Percentiles rank a stretch among this genome's conserved stretches.
These are phyloP conservation scores for Pichia sporocuriosa DNA, from an alignment of 805 yeast genomes.

Conservation along the genomic window DNA sequence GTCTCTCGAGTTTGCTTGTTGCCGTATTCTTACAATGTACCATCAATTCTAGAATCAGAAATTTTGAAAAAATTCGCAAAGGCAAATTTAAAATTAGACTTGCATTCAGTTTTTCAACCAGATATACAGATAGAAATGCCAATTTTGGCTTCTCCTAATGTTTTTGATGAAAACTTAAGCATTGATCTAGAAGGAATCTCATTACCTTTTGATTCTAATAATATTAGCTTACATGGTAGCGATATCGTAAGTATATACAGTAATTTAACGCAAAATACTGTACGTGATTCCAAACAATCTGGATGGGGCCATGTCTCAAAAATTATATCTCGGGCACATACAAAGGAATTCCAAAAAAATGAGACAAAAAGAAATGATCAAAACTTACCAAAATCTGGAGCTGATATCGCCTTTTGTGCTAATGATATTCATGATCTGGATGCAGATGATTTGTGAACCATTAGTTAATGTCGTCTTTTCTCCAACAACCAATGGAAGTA, in stretches of 20 bases:
- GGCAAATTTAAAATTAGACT: background rate
- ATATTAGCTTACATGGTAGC: too few relatives aligned
- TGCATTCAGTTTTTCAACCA: conserved; percentile 20
- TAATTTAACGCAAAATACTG: conserved; percentile 4
- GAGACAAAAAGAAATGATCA: background rate
- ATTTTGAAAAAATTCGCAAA: background rate
- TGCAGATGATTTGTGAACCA: background rate
- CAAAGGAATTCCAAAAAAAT: conserved; percentile 71
- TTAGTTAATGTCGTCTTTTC: background rate
- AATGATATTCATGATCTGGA: background rate
- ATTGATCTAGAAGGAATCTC: too few relatives aligned
- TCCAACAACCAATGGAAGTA: background rate
- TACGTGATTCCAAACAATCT: conserved; percentile 4
- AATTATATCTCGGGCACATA: conserved; percentile 68
- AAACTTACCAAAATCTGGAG: too few relatives aligned
- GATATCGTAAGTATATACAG: conserved; percentile 27
- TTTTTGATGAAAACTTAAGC: too few relatives aligned
- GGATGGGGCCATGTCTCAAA: conserved; percentile 36
- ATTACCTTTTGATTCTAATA: too few relatives aligned
- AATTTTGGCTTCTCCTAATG: too few relatives aligned
- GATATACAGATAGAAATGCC: background rate
- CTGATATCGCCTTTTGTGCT: background rate
- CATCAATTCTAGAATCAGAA: background rate
- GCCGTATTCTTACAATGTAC: conserved; percentile 52
- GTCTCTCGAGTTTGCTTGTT: conserved; percentile 85